A percentile compares a stretch with the other conserved stretches of the same genome.
Conservation (phyloP, 192 early-diverging fungal genomes). For the Chytriomyces sp. region DNA sequence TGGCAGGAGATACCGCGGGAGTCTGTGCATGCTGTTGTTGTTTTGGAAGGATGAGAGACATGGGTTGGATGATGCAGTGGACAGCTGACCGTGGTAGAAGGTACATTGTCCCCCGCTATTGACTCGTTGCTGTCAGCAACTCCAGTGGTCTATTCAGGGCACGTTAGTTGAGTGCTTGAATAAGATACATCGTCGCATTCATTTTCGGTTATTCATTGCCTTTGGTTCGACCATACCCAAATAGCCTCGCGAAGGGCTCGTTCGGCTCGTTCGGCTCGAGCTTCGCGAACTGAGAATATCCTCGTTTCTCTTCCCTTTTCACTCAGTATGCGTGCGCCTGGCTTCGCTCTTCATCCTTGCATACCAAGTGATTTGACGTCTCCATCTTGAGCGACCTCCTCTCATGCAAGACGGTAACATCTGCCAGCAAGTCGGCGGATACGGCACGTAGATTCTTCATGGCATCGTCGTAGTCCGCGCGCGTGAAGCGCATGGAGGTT, state of each 20-base stretch:
- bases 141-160: not conserved
- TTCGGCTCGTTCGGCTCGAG: too few species aligned
- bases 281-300: too few species aligned
- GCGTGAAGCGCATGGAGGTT: constrained; percentile 64
- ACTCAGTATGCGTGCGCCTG: too few species aligned
- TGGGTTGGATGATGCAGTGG: too few species aligned
- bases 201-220: too few species aligned
- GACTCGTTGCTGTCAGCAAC: not conserved
- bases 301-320: too few species aligned
- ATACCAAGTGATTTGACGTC: constrained; percentile 26
- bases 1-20: not conserved
- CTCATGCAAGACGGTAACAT: constrained; percentile 45
- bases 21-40: not conserved
- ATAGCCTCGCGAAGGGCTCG: too few species aligned
- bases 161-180: too few species aligned
- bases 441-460: constrained; percentile 33
- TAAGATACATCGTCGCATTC: too few species aligned
- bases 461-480: constrained; percentile 35
- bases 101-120: not conserved
- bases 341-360: too few species aligned
- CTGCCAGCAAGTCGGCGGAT: constrained; percentile 38
- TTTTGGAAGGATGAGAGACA: not conserved
- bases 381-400: constrained; percentile 15
- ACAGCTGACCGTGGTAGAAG: not conserved
- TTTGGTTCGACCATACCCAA: too few species aligned